A percentile compares a stretch with the other conserved stretches of the same genome.
Conservation (phyloP, 768 basidiomycete genomes). For the Boletus tylopilopsis region DNA sequence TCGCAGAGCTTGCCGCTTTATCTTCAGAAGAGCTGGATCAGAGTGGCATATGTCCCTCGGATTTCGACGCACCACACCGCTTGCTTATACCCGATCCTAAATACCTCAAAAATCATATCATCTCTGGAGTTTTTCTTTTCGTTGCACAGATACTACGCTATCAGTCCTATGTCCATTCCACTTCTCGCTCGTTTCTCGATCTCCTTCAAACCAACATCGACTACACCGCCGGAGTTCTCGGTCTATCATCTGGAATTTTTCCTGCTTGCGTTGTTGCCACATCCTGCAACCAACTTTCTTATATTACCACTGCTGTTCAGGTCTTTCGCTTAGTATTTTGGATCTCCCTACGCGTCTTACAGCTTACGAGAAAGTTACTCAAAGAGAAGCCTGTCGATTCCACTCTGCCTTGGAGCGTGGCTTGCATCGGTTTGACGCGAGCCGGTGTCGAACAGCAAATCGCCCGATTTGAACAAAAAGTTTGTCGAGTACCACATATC, state of each 20-base stretch:
- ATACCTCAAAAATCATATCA: constrained; percentile 44
- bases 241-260: constrained; percentile 57
- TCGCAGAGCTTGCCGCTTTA: constrained; percentile 45
- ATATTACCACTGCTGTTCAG: constrained; percentile 43
- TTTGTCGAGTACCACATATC: not conserved
- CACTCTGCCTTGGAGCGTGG: constrained; percentile 43
- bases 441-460: constrained; percentile 25
- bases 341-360: constrained; percentile 44
- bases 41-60: constrained; percentile 37
- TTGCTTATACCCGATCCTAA: constrained; percentile 38
- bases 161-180: constrained; percentile 38
- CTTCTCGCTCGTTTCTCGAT: constrained; percentile 22
- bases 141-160: constrained; percentile 52
- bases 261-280: constrained; percentile 49
- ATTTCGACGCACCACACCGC: constrained; percentile 40
- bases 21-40: constrained; percentile 33
- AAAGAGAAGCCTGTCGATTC: constrained; percentile 19
- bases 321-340: constrained; percentile 50
- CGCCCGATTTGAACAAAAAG: constrained; percentile 21
- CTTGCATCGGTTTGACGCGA: constrained; percentile 34
- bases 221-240: constrained; percentile 39
- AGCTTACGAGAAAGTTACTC: constrained; percentile 26
- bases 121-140: constrained; percentile 48
- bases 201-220: constrained; percentile 33
- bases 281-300: constrained; percentile 37